phyloP scores from a whole-genome alignment of 306 rosid species.

The Albizia julibrissin region DNA sequence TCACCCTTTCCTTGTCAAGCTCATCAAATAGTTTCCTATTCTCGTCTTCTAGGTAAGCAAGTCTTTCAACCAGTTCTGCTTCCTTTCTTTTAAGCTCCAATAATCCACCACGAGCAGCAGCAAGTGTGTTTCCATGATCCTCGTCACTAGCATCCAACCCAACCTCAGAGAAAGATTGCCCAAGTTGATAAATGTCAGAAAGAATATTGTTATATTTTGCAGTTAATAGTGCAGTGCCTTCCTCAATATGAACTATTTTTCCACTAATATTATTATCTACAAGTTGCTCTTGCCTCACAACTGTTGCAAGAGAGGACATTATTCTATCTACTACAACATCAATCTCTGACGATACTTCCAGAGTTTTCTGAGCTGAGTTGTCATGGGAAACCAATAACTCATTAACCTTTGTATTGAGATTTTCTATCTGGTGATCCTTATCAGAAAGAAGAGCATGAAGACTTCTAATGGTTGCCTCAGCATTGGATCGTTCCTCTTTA shows the following conservation, averaged over 20 bases:
- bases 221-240: conserved; percentile 51
- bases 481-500: conserved; percentile 47
- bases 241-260: conserved; percentile 58
- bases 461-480: conserved; percentile 45
- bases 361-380: conserved; percentile 40
- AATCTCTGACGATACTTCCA: conserved; percentile 40
- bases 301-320: conserved; percentile 56
- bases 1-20: conserved; percentile 57
- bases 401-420: conserved; percentile 58
- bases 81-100: conserved; percentile 71
- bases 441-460: conserved; percentile 44
- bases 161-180: conserved; percentile 51
- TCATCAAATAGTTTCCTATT: conserved; percentile 63
- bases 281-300: conserved; percentile 52
- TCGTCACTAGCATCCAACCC: conserved; percentile 45
- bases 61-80: conserved; percentile 49
- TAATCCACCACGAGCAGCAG: conserved; percentile 59
- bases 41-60: conserved; percentile 61
- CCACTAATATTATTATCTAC: conserved; percentile 54
- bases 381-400: conserved; percentile 46
- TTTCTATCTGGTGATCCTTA: conserved; percentile 76
- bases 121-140: conserved; percentile 50
- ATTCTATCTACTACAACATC: conserved; percentile 54
- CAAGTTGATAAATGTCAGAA: conserved; percentile 66
- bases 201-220: conserved; percentile 61